Percentiles rank a stretch among this genome's conserved stretches.
Evolutionary conservation across 2,329 filamentous ascomycete genomes (phyloP).

Genomic region (Penicillium sp.): DNA sequence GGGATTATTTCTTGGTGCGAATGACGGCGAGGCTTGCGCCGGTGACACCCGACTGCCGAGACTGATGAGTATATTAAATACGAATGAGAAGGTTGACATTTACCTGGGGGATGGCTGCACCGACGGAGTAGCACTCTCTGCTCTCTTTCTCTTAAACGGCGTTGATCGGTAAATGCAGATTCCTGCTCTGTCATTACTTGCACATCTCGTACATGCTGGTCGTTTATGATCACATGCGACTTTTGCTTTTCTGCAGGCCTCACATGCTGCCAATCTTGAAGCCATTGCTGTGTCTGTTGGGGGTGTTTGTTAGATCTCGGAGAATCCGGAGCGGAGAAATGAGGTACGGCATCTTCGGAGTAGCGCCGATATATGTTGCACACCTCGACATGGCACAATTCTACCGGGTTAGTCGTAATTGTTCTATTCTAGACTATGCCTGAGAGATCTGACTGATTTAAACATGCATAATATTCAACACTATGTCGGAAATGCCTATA

Average conservation of each 20-base stretch:
- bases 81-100: neutral
- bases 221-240: slow-evolving; percentile 26
- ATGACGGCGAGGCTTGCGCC: slow-evolving; percentile 19
- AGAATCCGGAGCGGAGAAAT: slow-evolving; percentile 18
- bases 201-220: slow-evolving; percentile 25
- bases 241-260: slow-evolving; percentile 27
- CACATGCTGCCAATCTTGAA: slow-evolving; percentile 26
- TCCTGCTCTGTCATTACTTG: slow-evolving; percentile 12
- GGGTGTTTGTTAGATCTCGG: neutral
- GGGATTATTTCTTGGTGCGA: slow-evolving; percentile 22
- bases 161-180: slow-evolving; percentile 30
- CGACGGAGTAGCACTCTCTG: slow-evolving; percentile 19
- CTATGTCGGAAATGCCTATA: too few relatives aligned
- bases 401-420: too few relatives aligned
- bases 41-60: slow-evolving; percentile 15
- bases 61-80: neutral
- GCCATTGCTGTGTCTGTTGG: slow-evolving; percentile 16
- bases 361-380: neutral
- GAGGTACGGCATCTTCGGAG: slow-evolving; percentile 11
- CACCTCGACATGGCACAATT: too few relatives aligned
- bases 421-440: too few relatives aligned
- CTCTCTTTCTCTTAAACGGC: slow-evolving; percentile 26
- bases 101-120: slow-evolving; percentile 6
- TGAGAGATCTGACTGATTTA: too few relatives aligned
- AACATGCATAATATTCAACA: too few relatives aligned